Base-by-base conservation (phyloP, 495 filamentous ascomycete species). In the Thermochaetoides thermophila region DNA sequence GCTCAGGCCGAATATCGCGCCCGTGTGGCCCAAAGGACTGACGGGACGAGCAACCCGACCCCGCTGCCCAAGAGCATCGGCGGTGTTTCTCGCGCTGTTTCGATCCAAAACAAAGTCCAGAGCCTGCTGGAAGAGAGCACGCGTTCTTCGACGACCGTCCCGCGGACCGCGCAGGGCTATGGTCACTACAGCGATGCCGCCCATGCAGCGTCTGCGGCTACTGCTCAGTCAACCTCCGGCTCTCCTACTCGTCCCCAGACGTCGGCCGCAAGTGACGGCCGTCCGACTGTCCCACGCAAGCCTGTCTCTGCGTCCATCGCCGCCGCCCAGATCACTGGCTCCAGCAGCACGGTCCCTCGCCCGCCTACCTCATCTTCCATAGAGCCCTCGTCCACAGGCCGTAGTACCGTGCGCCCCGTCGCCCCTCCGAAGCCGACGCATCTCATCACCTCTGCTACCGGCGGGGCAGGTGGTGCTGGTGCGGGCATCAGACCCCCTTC, bases 1-100 rank as follows among this genome's bases (percentile, higher is more conserved):
- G 89, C 86, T 1, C 84, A 84, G n/a, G 85, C 81, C 1, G 89
- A 94, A 53, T 92, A 95, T 48, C 74, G 81, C 3, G 68, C 74
- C 37, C 76, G 78, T 17, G 64, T 93, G 27, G 76, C 81, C 2
- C 76, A 76, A 33, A 55, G 71, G 10, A 71, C 68, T 1, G 35
- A 11, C 56, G 65, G 9, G 52, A 61, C 23, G 48, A 56, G 27
- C 45, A 48, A 3, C 2, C 37, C 54, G 3, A 34, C 38, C 1
- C 44, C 50, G 10, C 48, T 58, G 2, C 59, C 63, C 4, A 67
- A 60, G 43, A 63, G 59, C 35, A 67, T 65, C 29, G 70, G 66
- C 15, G 72, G 74, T 28, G 64, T 72, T 27, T 69, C 68, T 42
- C 66, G 78, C 23, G 84, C 84, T 19, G 68, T 71, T 16, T 78